phyloP scores from a whole-genome alignment of 441 rosid species.

The Syzygium syzygioides region DNA sequence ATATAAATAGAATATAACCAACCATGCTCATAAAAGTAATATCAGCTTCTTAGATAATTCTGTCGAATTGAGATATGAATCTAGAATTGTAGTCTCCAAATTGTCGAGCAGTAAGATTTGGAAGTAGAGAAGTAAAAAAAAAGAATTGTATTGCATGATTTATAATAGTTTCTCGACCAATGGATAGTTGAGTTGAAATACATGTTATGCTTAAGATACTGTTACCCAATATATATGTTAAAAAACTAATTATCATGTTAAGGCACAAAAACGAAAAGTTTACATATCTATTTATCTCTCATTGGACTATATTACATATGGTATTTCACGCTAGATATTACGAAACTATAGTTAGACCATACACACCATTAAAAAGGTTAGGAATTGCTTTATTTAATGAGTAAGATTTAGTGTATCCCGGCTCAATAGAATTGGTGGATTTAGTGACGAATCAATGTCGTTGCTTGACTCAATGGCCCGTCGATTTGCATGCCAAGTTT shows the following conservation, averaged over 20 bases:
- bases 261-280: background rate
- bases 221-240: background rate
- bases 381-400: background rate
- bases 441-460: accelerated
- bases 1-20: background rate
- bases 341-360: accelerated
- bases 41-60: background rate
- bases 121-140: background rate
- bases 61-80: background rate
- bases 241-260: background rate
- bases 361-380: accelerated
- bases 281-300: background rate
- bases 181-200: background rate
- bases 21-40: background rate
- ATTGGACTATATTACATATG: background rate
- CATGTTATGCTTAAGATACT: background rate
- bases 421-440: background rate
- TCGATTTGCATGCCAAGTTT: accelerated
- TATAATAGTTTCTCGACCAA: background rate
- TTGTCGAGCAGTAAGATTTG: background rate
- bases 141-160: background rate
- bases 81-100: background rate
- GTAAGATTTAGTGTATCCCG: background rate
- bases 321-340: background rate
- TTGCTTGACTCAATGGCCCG: accelerated